Evolutionary conservation across 2,329 filamentous ascomycete species (phyloP).

Genomic region (Hirsutella thompsonii): DNA sequence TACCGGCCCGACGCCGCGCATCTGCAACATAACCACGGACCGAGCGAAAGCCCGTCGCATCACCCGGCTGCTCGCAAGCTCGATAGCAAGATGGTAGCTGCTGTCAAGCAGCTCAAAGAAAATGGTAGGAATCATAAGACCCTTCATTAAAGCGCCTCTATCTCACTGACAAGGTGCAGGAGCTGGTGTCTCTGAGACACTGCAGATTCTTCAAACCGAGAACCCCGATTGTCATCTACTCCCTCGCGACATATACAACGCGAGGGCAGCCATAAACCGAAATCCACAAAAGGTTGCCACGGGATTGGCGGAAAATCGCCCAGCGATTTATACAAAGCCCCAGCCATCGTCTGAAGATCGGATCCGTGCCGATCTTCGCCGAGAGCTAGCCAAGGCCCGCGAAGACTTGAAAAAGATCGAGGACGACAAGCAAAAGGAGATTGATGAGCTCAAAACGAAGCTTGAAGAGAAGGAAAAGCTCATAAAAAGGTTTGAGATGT

Average conservation of each 20-base stretch:
- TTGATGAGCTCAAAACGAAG: constrained; percentile 43
- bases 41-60: constrained; percentile 53
- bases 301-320: constrained; percentile 45
- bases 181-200: constrained; percentile 51
- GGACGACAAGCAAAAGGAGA: constrained; percentile 43
- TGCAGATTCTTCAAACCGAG: constrained; percentile 51
- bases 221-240: constrained; percentile 51
- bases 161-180: constrained; percentile 25
- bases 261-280: constrained; percentile 51
- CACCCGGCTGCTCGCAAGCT: constrained; percentile 54
- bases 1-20: constrained; percentile 48
- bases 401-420: constrained; percentile 43
- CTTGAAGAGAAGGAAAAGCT: constrained; percentile 50
- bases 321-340: constrained; percentile 55
- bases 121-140: constrained; percentile 34
- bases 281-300: constrained; percentile 50
- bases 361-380: constrained; percentile 47
- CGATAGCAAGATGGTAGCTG: constrained; percentile 55
- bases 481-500: constrained; percentile 54
- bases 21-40: constrained; percentile 50
- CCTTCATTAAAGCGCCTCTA: neutral
- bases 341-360: constrained; percentile 50
- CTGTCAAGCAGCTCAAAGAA: constrained; percentile 53
- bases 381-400: constrained; percentile 44
- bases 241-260: constrained; percentile 55